Evolutionary conservation across 176 grass and related monocot species (phyloP).

Genomic region (Phragmites australis): DNA sequence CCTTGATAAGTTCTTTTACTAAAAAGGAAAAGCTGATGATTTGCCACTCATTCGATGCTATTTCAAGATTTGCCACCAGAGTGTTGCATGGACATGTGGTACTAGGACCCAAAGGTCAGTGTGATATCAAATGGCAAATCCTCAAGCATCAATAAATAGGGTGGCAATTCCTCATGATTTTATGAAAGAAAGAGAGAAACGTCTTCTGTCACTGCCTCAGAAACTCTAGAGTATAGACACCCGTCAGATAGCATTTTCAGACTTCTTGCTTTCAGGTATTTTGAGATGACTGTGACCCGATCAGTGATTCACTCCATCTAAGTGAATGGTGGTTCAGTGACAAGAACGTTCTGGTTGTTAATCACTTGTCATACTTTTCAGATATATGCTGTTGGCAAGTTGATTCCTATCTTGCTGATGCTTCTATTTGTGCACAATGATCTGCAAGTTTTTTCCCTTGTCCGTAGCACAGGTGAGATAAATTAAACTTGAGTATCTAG

Average conservation of each 20-base stretch:
- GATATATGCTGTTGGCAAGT: neutral
- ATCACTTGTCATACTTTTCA: neutral
- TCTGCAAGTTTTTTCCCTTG: no score
- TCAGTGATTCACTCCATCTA: neutral
- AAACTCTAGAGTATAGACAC: neutral
- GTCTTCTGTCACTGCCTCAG: neutral
- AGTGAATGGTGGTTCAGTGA: neutral
- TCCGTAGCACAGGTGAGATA: no score
- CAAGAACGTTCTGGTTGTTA: conserved; percentile 3
- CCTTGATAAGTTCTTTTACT: neutral
- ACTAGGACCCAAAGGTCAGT: neutral
- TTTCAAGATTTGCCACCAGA: neutral
- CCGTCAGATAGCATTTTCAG: conserved; percentile 22
- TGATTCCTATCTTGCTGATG: neutral
- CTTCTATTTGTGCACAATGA: neutral
- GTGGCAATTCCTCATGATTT: neutral
- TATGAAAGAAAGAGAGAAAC: conserved; percentile 13
- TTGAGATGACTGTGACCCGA: conserved; percentile 6
- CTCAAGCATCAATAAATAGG: neutral
- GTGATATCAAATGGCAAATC: neutral
- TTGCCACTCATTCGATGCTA: neutral
- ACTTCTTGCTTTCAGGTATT: conserved; percentile 10
- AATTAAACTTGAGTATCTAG: no score
- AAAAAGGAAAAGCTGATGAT: neutral
- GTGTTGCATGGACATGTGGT: neutral